Conservation (phyloP, 768 basidiomycete species). For the Tricholomella constricta region DNA sequence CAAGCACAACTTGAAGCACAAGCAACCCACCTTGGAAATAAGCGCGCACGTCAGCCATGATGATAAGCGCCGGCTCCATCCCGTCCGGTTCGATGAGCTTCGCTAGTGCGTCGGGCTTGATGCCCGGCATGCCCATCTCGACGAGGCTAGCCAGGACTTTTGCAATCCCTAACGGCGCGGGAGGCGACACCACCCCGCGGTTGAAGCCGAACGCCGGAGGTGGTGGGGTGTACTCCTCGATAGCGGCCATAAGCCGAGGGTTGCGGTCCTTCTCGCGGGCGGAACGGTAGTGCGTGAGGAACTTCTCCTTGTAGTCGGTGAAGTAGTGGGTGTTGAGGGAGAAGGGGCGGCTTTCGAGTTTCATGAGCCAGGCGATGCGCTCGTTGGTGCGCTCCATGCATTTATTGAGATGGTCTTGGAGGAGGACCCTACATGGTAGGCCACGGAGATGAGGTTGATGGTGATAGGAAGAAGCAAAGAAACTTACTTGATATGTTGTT, state of each 20-base stretch:
- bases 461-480: not conserved
- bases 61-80: conserved; percentile 55
- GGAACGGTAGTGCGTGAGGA: conserved; percentile 50
- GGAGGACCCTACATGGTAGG: conserved; percentile 42
- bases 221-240: conserved; percentile 21
- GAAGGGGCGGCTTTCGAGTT: conserved; percentile 44
- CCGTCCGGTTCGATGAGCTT: conserved; percentile 53
- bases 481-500: conserved; percentile 44
- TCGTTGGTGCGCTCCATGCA: conserved; percentile 40
- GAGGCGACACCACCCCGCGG: not conserved
- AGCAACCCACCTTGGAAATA: conserved; percentile 87
- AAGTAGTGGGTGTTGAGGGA: conserved; percentile 54
- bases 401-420: conserved; percentile 51
- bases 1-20: conserved; percentile 7
- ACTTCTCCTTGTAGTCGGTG: conserved; percentile 46
- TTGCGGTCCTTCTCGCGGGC: conserved; percentile 36
- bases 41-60: conserved; percentile 73
- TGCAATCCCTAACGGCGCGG: conserved; percentile 26
- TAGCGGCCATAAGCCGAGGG: conserved; percentile 24
- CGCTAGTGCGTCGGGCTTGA: conserved; percentile 44
- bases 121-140: conserved; percentile 39
- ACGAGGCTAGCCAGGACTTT: conserved; percentile 38
- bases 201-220: not conserved
- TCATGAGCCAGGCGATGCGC: conserved; percentile 47
- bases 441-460: not conserved